A percentile compares a stretch with the other conserved stretches of the same genome.
phyloP scores from a whole-genome alignment of 2,329 filamentous ascomycete genomes.

The Penicillium sp. region DNA sequence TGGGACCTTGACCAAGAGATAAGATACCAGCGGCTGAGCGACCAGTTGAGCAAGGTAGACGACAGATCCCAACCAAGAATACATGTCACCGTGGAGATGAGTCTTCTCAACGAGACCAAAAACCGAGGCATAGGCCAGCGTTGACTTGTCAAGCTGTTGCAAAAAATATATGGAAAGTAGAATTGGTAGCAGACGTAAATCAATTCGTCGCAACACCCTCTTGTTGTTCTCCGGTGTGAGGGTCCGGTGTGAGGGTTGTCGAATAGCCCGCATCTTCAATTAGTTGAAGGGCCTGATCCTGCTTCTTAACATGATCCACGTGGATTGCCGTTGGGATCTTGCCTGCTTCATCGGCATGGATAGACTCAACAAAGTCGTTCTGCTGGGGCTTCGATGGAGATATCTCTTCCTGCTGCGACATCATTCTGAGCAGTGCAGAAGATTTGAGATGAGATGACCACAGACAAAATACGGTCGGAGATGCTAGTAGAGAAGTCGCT shows the following conservation, averaged over 20 bases:
- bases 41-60: constrained; percentile 52
- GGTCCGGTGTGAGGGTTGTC: constrained; percentile 45
- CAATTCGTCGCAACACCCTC: constrained; percentile 47
- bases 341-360: constrained; percentile 9
- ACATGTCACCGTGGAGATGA: constrained; percentile 51
- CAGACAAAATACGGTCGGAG: background rate
- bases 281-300: constrained; percentile 48
- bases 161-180: constrained; percentile 59
- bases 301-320: constrained; percentile 7
- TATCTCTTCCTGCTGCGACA: constrained; percentile 17
- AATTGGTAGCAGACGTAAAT: constrained; percentile 47
- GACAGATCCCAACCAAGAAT: constrained; percentile 47
- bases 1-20: constrained; percentile 54
- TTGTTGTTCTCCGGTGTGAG: constrained; percentile 50
- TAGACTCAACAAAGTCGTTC: constrained; percentile 26
- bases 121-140: constrained; percentile 56
- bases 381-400: constrained; percentile 14
- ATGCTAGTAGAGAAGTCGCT: too few relatives aligned
- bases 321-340: background rate
- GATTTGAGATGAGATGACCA: background rate
- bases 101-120: constrained; percentile 58
- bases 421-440: constrained; percentile 11
- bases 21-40: constrained; percentile 48
- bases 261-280: constrained; percentile 43
- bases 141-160: constrained; percentile 59